Evolutionary conservation across 2,329 filamentous ascomycete species (phyloP).

Genomic region (Talaromyces sp.): DNA sequence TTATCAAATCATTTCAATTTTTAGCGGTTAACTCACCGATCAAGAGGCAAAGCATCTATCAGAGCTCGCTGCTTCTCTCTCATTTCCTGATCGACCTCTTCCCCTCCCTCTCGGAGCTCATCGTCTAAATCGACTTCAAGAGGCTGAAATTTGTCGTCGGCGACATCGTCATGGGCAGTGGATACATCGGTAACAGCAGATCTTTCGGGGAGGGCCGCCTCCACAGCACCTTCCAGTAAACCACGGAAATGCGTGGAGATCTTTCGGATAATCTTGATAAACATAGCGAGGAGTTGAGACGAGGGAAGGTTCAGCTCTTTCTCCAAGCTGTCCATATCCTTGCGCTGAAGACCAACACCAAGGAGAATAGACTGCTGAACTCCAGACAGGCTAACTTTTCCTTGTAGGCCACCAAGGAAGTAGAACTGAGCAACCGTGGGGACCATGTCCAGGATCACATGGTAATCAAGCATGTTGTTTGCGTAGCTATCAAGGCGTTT

Average conservation of each 20-base stretch:
- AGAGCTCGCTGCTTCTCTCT: conserved; percentile 77
- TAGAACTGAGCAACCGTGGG: conserved; percentile 76
- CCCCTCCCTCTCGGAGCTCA: conserved; percentile 76
- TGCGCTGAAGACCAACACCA: conserved; percentile 85
- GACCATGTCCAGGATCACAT: conserved; percentile 89
- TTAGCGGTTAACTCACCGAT: conserved; percentile 57
- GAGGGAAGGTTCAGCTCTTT: conserved; percentile 68
- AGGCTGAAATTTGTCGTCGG: conserved; percentile 62
- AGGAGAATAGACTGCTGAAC: conserved; percentile 82
- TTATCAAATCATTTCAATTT: background rate
- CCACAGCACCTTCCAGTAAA: conserved; percentile 68
- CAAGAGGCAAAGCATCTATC: conserved; percentile 83
- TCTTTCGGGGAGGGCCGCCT: conserved; percentile 54
- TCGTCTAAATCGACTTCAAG: conserved; percentile 68
- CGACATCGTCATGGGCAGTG: conserved; percentile 62
- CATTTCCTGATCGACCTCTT: conserved; percentile 66
- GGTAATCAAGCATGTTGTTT: conserved; percentile 96
- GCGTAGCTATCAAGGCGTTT: conserved; percentile 94
- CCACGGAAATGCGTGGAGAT: conserved; percentile 70
- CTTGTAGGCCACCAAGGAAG: conserved; percentile 70
- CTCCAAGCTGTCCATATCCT: conserved; percentile 74
- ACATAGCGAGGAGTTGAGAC: conserved; percentile 87
- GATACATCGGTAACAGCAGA: conserved; percentile 38
- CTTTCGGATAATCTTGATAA: conserved; percentile 92
- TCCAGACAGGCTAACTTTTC: conserved; percentile 64